Percentiles rank a stretch among this genome's conserved stretches.
These are phyloP conservation scores for Polymyxa betae DNA, from an alignment of 208 protist species.

Conservation along the genomic window DNA sequence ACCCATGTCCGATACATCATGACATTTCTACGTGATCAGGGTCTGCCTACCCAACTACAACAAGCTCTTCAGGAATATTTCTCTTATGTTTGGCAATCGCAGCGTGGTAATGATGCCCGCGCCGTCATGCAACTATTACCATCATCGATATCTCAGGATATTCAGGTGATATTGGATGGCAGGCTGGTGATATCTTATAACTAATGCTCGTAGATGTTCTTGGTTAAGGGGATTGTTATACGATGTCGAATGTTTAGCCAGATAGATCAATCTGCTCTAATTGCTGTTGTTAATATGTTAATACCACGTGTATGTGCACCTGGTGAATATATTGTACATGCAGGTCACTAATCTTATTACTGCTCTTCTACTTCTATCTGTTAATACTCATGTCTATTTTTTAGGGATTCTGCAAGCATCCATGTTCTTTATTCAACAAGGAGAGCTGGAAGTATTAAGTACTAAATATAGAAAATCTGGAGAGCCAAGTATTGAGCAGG, in stretches of 20 bases:
- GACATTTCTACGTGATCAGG: conserved; percentile 35
- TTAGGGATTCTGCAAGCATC: not conserved
- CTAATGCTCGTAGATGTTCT: not conserved
- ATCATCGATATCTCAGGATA: conserved; percentile 1
- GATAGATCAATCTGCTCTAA: conserved; percentile 10
- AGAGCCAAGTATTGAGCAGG: not conserved
- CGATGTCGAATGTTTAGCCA: conserved; percentile 34
- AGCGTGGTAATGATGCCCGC: conserved; percentile 28
- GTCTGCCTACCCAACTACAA: conserved; percentile 9
- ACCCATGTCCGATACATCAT: not conserved
- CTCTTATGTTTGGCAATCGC: conserved; percentile 29
- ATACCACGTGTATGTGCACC: conserved; percentile 33
- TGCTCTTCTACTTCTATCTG: too few species aligned
- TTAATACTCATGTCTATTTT: not conserved
- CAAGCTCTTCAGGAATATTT: conserved; percentile 34
- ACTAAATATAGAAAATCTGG: not conserved
- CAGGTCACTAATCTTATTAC: not conserved
- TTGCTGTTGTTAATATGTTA: conserved; percentile 5
- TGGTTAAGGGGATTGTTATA: conserved; percentile 1
- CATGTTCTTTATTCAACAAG: conserved; percentile 48
- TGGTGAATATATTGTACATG: conserved; percentile 9
- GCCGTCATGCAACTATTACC: conserved; percentile 50
- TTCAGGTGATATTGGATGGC: not conserved
- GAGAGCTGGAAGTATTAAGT: conserved; percentile 30
- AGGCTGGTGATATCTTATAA: not conserved